Evolutionary conservation across 2,329 filamentous ascomycete species (phyloP), one percentile per base, ranked within the genome.

Genomic region (Apiospora kogelbergensis): DNA sequence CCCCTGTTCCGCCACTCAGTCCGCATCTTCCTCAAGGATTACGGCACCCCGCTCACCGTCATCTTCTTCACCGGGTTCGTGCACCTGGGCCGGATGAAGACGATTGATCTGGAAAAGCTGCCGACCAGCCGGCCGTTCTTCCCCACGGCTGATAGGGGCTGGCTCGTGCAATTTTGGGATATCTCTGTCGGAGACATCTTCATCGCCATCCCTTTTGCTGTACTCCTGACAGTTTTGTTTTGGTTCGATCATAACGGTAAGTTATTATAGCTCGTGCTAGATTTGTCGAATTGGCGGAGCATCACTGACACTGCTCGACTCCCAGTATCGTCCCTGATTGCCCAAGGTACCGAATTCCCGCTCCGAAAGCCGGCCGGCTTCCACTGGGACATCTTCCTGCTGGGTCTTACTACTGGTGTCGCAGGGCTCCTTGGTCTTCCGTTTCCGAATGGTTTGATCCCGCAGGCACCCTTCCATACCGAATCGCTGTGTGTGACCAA

Each of bases 31-130:
- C 85, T 97, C 72, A 94, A 96, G 77, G 94, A 97, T 79, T 97
- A 97, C 77, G 94, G 93, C 67, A 97, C 93, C 0, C 93, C 94
- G 0, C 82, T 95, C 70, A 93, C 92, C 0, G 88, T 95, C 68
- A 82, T 97, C 70, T 97, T 97, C 84, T 97, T 97, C 78, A 94
- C 94, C 0, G 94, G 94, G 0, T 97, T 97, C 75, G 91, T 96
- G 1, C 92, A 96, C 78, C 89, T 97, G 71, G 94, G 94, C 9
- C 90, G 92, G 74, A 95, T 97, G 92, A 82, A 82, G n/a, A 80
- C 86, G 48, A 86, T 97, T 1, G 78, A 88, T 24, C 82, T 97
- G 11, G 88, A 92, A 71, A 90, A 86, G 10, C 83, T 97, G 37
- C 94, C 94, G 0, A 95, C 91, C 0, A 90, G 89, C 71, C 89